Evolutionary conservation across 805 yeast species (phyloP), one percentile per base, ranked within the genome.

Genomic region (Scheffersomyces spartinae): DNA sequence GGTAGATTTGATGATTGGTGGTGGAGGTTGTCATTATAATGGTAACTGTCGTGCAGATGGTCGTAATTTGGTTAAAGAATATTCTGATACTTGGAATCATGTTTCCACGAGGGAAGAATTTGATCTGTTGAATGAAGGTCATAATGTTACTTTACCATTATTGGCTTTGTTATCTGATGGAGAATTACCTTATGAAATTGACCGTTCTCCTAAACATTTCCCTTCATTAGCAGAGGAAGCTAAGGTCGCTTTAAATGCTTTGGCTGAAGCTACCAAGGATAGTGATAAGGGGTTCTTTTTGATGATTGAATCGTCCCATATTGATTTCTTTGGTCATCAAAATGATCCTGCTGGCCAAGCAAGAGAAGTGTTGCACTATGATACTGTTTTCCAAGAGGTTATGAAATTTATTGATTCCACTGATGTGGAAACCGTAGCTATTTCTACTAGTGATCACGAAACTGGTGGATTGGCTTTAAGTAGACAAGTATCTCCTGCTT

Each of bases 291-390:
- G 96, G 0, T 85, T 86, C 50, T 85, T 86, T 57, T 50, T 86
- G 31, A 48, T 86, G 49, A 71, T 86, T 27, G 95, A 86, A 59
- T 95, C 95, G 11, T 81, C 94, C 5, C 68, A 95, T 49, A 85
- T 86, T 42, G 96, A 86, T 53, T 95, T 85, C 46, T 95, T 94
- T 5, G 95, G 95, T 22, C 96, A 86, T 54, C 75, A 69, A 40
- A 85, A 86, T 45, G 96, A 86, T 48, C 88, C 96, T 7, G 88
- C 88, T 5, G 94, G 95, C 6, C 95, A 85, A 55, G 94, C 82
- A 5, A 67, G 85, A 43, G 96, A 86, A 52, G 88, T 83, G 4
- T 57, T 85, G 39, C 95, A 93, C 2, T 86, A 74, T 49, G 94
- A 82, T 47, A 72, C 71, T 32, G 85, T 94, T 3, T 83, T 81